phyloP scores from a whole-genome alignment of 2,329 filamentous ascomycete species.

The Ciborinia camelliae region DNA sequence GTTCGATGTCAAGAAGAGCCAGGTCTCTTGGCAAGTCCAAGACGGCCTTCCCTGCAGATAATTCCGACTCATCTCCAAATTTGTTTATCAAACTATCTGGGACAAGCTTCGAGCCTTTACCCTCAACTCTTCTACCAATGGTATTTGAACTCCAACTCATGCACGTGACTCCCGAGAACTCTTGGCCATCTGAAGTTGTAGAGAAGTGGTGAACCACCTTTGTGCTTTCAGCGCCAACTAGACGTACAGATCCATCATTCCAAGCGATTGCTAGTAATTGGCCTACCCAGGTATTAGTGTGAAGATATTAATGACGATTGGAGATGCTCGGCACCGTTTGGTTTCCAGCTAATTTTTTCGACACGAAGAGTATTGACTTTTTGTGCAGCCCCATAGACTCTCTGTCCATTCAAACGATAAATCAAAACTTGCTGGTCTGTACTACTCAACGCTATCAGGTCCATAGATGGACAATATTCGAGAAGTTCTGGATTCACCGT shows the following conservation, averaged over 20 bases:
- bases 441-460: conserved; percentile 74
- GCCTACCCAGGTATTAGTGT: conserved; percentile 40
- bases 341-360: conserved; percentile 40
- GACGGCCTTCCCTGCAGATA: conserved; percentile 21
- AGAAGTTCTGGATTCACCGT: conserved; percentile 57
- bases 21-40: conserved; percentile 68
- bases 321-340: conserved; percentile 33
- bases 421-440: conserved; percentile 67
- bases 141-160: conserved; percentile 39
- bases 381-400: conserved; percentile 52
- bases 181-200: conserved; percentile 30
- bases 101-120: conserved; percentile 12
- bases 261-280: conserved; percentile 79
- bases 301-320: not conserved
- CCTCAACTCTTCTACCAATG: conserved; percentile 26
- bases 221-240: conserved; percentile 75
- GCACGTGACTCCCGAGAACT: conserved; percentile 44
- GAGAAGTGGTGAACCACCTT: conserved; percentile 73
- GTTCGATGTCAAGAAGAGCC: conserved; percentile 71
- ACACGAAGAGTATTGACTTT: conserved; percentile 39
- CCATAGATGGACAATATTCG: conserved; percentile 78
- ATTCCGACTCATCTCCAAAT: conserved; percentile 21
- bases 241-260: conserved; percentile 73
- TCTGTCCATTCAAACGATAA: conserved; percentile 74
- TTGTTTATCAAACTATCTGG: conserved; percentile 28